Conservation (phyloP, 1,139 yeast genomes). For the Pichia cactophila region DNA sequence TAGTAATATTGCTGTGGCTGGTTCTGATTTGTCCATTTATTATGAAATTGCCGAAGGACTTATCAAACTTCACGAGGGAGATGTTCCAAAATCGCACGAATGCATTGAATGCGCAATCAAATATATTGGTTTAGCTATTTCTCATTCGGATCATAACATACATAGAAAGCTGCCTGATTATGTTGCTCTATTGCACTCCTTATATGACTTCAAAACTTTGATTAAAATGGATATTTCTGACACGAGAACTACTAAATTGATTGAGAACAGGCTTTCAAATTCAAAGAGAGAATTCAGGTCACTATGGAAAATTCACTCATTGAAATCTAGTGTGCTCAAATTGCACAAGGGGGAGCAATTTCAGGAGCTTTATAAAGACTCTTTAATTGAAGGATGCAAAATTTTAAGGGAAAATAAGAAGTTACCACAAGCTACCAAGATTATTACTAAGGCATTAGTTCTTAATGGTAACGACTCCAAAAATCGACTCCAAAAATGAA, state of each 20-base stretch:
- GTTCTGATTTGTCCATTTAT: slow-evolving; percentile 50
- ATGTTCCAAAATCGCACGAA: slow-evolving; percentile 29
- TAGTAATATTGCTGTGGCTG: slow-evolving; percentile 31
- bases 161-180: slow-evolving; percentile 31
- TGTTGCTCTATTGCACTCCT: slow-evolving; percentile 60
- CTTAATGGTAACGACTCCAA: slow-evolving; percentile 26
- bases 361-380: slow-evolving; percentile 36
- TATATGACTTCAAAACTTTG: slow-evolving; percentile 52
- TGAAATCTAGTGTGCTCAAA: slow-evolving; percentile 50
- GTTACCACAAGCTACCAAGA: slow-evolving; percentile 65
- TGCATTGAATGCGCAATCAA: slow-evolving; percentile 46
- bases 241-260: slow-evolving; percentile 13
- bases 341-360: slow-evolving; percentile 34
- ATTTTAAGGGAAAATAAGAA: slow-evolving; percentile 65
- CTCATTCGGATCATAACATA: slow-evolving; percentile 52
- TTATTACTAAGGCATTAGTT: slow-evolving; percentile 62
- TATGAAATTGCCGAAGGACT: slow-evolving; percentile 62
- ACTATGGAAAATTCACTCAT: slow-evolving; percentile 52
- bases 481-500: slow-evolving; percentile 8
- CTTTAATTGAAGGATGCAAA: slow-evolving; percentile 54
- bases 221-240: slow-evolving; percentile 14
- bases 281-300: slow-evolving; percentile 57
- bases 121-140: slow-evolving; percentile 53
- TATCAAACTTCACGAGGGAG: slow-evolving; percentile 33
- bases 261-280: slow-evolving; percentile 35